These are phyloP conservation scores for Blastocystis sp. DNA, from an alignment of 352 stramenopile species.

Conservation along the genomic window DNA sequence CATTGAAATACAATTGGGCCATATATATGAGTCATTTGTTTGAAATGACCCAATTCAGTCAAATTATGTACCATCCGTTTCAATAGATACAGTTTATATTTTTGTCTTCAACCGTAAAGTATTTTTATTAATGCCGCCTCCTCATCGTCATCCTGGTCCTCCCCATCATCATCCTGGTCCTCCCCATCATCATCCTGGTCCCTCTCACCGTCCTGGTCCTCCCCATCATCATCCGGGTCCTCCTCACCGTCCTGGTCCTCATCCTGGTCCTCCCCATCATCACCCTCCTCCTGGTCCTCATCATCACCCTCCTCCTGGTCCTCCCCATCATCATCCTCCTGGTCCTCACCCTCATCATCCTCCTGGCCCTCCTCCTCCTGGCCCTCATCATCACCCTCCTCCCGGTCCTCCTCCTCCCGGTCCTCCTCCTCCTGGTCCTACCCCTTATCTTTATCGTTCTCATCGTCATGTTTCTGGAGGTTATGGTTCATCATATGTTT, in stretches of 20 bases:
- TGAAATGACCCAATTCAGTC: too few species aligned
- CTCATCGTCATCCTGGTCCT: not conserved
- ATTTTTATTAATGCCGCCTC: too few species aligned
- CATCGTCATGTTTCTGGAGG: not conserved
- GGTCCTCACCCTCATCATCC: slow-evolving; percentile 33
- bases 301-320: slow-evolving; percentile 64
- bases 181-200: not conserved
- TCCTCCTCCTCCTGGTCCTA: not conserved
- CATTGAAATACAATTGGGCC: too few species aligned
- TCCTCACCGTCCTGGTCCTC: not conserved
- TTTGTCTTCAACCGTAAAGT: too few species aligned
- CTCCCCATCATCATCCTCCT: slow-evolving; percentile 53
- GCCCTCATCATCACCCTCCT: slow-evolving; percentile 47
- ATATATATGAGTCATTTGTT: too few species aligned
- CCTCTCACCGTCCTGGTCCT: not conserved
- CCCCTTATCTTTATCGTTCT: not conserved
- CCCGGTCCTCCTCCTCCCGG: slow-evolving; percentile 52
- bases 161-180: slow-evolving; percentile 50
- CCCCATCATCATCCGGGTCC: not conserved
- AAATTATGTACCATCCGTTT: too few species aligned
- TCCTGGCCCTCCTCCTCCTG: slow-evolving; percentile 4
- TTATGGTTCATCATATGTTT: not conserved
- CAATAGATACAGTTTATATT: too few species aligned
- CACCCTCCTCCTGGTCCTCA: slow-evolving; percentile 62
- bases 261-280: not conserved